These are phyloP conservation scores for Alopecurus myosuroides DNA, from an alignment of 176 grass and related monocot species.

Conservation along the genomic window DNA sequence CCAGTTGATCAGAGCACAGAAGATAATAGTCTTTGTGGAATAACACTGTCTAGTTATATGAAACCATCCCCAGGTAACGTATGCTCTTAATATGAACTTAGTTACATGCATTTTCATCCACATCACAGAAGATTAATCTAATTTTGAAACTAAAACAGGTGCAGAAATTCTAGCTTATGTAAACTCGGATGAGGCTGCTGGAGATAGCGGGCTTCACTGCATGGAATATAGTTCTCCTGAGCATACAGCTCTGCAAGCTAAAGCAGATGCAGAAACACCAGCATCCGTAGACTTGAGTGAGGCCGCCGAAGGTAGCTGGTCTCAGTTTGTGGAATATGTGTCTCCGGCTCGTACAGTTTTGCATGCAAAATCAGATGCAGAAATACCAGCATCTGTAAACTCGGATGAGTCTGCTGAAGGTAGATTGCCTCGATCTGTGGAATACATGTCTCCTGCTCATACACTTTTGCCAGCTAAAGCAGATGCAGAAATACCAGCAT, in stretches of 20 bases:
- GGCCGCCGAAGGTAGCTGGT: not conserved
- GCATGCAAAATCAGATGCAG: slow-evolving; percentile 24
- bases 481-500: slow-evolving; percentile 26
- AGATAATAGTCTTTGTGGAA: slow-evolving; percentile 23
- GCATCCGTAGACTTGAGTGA: slow-evolving; percentile 19
- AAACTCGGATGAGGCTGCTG: slow-evolving; percentile 28
- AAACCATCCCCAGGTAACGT: slow-evolving; percentile 46
- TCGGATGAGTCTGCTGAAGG: not conserved
- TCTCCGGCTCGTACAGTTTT: slow-evolving; percentile 48
- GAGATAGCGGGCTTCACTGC: slow-evolving; percentile 8
- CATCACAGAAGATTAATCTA: slow-evolving; percentile 6
- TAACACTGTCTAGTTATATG: slow-evolving; percentile 18
- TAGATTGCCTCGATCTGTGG: slow-evolving; percentile 2
- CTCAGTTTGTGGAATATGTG: slow-evolving; percentile 34
- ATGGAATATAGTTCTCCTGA: slow-evolving; percentile 46
- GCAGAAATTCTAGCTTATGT: slow-evolving; percentile 34
- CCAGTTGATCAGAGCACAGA: slow-evolving; percentile 13
- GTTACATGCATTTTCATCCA: slow-evolving; percentile 7
- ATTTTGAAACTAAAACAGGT: slow-evolving; percentile 39
- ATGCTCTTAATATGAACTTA: not conserved
- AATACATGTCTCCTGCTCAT: slow-evolving; percentile 54
- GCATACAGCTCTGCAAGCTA: slow-evolving; percentile 29
- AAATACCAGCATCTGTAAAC: slow-evolving; percentile 19
- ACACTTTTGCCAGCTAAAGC: slow-evolving; percentile 27
- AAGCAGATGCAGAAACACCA: slow-evolving; percentile 29